Conservation (phyloP, 148 eudicot species). For the Hydrangea macrophylla region DNA sequence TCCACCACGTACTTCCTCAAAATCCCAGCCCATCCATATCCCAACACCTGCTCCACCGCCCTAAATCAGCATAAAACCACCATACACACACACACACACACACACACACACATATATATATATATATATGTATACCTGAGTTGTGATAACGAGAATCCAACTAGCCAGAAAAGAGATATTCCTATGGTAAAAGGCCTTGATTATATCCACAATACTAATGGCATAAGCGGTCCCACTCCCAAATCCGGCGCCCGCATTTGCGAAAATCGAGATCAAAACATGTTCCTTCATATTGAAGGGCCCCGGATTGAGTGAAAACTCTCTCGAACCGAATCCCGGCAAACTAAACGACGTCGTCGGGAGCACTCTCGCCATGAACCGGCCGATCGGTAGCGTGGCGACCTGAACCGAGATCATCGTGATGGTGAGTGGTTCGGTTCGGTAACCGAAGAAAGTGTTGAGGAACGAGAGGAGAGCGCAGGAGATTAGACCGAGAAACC, state of each 20-base stretch:
- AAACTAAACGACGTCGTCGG: constrained; percentile 24
- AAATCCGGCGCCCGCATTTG: constrained; percentile 42
- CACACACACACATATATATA: background rate
- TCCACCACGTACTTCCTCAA: constrained; percentile 51
- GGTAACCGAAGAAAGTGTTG: constrained; percentile 44
- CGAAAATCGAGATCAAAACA: constrained; percentile 47
- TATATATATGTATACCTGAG: constrained; percentile 34
- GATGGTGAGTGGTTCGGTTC: constrained; percentile 33
- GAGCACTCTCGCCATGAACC: constrained; percentile 40
- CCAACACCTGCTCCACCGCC: constrained; percentile 30
- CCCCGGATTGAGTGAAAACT: constrained; percentile 45
- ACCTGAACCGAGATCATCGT: constrained; percentile 44
- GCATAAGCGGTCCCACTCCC: constrained; percentile 49
- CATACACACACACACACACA: background rate
- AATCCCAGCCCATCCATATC: constrained; percentile 57
- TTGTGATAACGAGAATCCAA: constrained; percentile 52
- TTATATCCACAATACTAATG: constrained; percentile 36
- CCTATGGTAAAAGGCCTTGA: constrained; percentile 39
- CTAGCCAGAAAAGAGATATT: constrained; percentile 35
- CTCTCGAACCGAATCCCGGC: constrained; percentile 24
- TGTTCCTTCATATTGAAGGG: constrained; percentile 59
- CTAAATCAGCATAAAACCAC: background rate
- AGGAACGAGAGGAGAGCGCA: constrained; percentile 36
- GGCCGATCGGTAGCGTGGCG: constrained; percentile 39
- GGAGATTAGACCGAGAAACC: constrained; percentile 37